phyloP scores from a whole-genome alignment of 345 rosid genomes.

The Aurinia saxatilis region DNA sequence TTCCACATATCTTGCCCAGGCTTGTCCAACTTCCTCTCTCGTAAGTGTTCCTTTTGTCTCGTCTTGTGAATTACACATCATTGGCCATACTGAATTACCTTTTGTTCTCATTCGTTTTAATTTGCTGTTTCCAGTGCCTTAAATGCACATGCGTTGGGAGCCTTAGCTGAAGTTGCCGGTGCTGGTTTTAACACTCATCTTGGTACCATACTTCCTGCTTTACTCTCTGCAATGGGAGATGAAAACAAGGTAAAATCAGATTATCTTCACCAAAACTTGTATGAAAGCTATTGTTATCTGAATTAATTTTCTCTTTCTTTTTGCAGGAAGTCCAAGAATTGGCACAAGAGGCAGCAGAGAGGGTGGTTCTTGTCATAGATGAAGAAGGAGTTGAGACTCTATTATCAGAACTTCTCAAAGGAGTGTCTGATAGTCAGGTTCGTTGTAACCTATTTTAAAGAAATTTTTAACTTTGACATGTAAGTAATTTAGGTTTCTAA shows the following conservation, averaged over 20 bases:
- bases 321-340: conserved; percentile 69
- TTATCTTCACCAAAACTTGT: not conserved
- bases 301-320: conserved; percentile 4
- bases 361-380: conserved; percentile 76
- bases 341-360: conserved; percentile 92
- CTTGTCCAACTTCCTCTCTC: conserved; percentile 85
- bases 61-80: conserved; percentile 1
- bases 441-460: conserved; percentile 1
- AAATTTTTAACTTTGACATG: not conserved
- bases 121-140: conserved; percentile 56
- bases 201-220: conserved; percentile 84
- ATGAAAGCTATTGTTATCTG: not conserved
- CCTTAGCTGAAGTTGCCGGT: conserved; percentile 97
- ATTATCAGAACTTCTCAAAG: conserved; percentile 80
- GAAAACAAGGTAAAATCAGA: conserved; percentile 48
- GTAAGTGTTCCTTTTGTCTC: conserved; percentile 45
- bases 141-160: conserved; percentile 97
- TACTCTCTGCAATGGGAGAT: conserved; percentile 79
- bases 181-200: conserved; percentile 84
- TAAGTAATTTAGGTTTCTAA: conserved; percentile 8
- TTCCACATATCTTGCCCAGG: conserved; percentile 97
- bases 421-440: conserved; percentile 76
- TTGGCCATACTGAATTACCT: not conserved
- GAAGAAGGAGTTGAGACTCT: conserved; percentile 85
- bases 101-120: not conserved